These are phyloP conservation scores for Platanthera zijinensis DNA, from an alignment of 106 monocot species.

Conservation along the genomic window DNA sequence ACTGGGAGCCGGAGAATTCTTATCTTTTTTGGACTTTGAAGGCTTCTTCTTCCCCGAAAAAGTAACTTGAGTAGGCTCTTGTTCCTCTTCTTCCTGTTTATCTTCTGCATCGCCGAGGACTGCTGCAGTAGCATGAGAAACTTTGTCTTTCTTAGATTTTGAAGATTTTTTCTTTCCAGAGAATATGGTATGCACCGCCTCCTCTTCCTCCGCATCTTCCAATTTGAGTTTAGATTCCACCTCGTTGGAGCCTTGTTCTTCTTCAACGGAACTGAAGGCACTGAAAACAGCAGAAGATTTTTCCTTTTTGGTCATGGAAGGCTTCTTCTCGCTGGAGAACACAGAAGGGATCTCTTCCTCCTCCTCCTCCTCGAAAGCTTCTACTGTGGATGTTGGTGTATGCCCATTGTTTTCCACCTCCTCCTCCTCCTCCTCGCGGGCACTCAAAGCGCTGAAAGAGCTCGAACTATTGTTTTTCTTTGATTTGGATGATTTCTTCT, in stretches of 20 bases:
- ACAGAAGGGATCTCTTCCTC: too few relatives aligned
- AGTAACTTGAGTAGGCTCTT: neutral
- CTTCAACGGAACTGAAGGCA: too few relatives aligned
- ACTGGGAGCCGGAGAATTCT: neutral
- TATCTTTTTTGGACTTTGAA: conserved; percentile 16
- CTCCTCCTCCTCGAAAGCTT: too few relatives aligned
- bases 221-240: too few relatives aligned
- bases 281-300: too few relatives aligned
- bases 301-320: too few relatives aligned
- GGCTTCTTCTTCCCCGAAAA: conserved; percentile 31
- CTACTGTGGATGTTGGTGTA: too few relatives aligned
- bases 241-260: too few relatives aligned
- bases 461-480: neutral
- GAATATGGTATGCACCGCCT: neutral
- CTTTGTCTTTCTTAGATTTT: conserved; percentile 56
- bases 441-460: neutral
- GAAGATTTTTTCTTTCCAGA: conserved; percentile 33
- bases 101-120: neutral
- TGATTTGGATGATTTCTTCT: neutral
- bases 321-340: too few relatives aligned
- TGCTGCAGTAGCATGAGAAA: neutral
- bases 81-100: too few relatives aligned
- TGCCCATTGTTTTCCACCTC: neutral
- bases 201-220: neutral
- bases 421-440: conserved; percentile 1